Evolutionary conservation across 345 rosid species (phyloP), one percentile per base, ranked within the genome.

Genomic region (Carallia brachiata): DNA sequence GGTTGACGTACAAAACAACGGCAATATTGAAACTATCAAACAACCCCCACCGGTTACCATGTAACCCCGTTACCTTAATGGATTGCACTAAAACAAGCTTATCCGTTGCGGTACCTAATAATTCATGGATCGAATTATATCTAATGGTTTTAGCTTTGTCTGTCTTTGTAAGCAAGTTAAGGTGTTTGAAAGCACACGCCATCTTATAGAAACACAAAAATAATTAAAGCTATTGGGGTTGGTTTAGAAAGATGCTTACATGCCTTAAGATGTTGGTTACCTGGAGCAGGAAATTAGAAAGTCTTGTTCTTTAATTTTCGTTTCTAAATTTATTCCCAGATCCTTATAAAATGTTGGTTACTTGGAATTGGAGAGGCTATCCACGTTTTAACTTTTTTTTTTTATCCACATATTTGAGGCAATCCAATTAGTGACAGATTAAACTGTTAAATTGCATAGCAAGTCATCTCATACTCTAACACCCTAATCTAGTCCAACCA

Each of bases 131-230:
- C 1, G 16, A 13, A 19, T 5, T 15, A 18, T 58, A 6, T 30
- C 2, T 55, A 9, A 5, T 15, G 9, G 50, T 56, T 28, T 4
- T 17, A 7, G 6, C 0, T 60, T 17, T 6, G 8, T 63, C 44
- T 59, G 71, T 75, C 82, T 75, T 80, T 44, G 36, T 65, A 52
- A 70, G 65, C 82, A 83, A 78, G 80, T 70, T 73, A 70, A 80
- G 79, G 66, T 78, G 78, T 75, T 78, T 83, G 79, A 70, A 55
- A 56, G 31, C 50, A 64, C 83, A 79, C 77, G 83, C 67, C 71
- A 71, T 31, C 68, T 61, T 48, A 27, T 18, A 39, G 36, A 34
- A 36, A 63, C 39, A 13, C 44, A 55, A 48, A 36, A 47, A 48
- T 65, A 57, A 62, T 65, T 36, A 32, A 31, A 6, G 4, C 15